Evolutionary conservation across 1,139 yeast species (phyloP).

Genomic region (Taiozyma sp.): DNA sequence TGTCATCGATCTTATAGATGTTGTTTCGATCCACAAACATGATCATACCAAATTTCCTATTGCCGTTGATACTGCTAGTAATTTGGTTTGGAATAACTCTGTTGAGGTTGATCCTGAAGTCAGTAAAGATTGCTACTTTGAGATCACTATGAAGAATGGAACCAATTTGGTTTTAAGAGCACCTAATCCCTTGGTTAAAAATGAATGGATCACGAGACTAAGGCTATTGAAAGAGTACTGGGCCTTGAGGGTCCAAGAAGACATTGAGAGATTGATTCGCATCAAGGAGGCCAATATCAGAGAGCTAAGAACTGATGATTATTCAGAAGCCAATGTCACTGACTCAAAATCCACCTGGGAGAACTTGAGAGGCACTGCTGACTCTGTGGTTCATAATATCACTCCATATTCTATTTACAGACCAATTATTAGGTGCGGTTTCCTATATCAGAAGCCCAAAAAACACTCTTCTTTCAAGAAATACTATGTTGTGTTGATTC

Average conservation of each 20-base stretch:
- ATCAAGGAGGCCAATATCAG: conserved; percentile 44
- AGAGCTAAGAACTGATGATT: conserved; percentile 48
- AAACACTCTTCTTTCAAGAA: conserved; percentile 64
- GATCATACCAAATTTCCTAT: conserved; percentile 27
- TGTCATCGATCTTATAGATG: conserved; percentile 53
- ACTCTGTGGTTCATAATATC: conserved; percentile 48
- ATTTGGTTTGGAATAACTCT: conserved; percentile 40
- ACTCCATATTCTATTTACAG: conserved; percentile 56
- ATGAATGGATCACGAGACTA: conserved; percentile 62
- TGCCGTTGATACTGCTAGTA: conserved; percentile 30
- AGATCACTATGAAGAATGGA: conserved; percentile 46
- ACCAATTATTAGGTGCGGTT: conserved; percentile 57
- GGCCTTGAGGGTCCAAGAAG: conserved; percentile 44
- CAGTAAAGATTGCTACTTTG: conserved; percentile 36
- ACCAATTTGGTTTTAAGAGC: conserved; percentile 53
- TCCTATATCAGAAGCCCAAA: conserved; percentile 60
- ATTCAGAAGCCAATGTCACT: conserved; percentile 51
- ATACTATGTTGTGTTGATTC: conserved; percentile 60
- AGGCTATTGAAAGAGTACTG: conserved; percentile 50
- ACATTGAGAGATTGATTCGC: conserved; percentile 33
- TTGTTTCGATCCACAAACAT: conserved; percentile 34
- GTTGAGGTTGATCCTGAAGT: conserved; percentile 6
- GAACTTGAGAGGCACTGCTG: conserved; percentile 46
- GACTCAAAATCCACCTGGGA: conserved; percentile 51
- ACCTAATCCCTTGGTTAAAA: conserved; percentile 42